Evolutionary conservation across 805 yeast genomes (phyloP).

Genomic region (Candida berthetii): DNA sequence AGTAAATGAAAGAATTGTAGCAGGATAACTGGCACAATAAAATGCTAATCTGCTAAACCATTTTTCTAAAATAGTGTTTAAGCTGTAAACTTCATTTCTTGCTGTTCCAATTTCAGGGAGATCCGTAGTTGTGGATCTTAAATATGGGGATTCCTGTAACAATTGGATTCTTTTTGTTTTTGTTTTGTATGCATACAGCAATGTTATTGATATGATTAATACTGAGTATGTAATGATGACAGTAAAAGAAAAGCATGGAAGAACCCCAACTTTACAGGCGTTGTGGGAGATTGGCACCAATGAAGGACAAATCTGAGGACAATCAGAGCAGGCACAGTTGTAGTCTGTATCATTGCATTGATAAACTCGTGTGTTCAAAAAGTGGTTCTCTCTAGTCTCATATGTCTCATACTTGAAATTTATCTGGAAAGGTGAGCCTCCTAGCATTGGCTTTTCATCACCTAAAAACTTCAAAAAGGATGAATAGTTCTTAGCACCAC

Average conservation of each 20-base stretch:
- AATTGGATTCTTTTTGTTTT: slow-evolving; percentile 24
- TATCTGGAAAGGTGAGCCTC: slow-evolving; percentile 95
- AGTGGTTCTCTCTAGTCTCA: slow-evolving; percentile 9
- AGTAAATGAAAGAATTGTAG: slow-evolving; percentile 38
- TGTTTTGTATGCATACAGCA: slow-evolving; percentile 15
- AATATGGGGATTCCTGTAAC: slow-evolving; percentile 36
- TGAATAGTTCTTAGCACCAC: slow-evolving; percentile 78
- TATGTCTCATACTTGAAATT: slow-evolving; percentile 51
- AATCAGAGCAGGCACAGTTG: slow-evolving; percentile 88
- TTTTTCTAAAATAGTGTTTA: slow-evolving; percentile 42
- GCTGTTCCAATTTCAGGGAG: slow-evolving; percentile 9
- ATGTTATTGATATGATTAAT: slow-evolving; percentile 18
- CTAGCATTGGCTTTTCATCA: slow-evolving; percentile 87
- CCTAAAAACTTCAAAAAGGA: slow-evolving; percentile 85
- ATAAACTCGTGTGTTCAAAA: slow-evolving; percentile 14
- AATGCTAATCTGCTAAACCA: slow-evolving; percentile 46
- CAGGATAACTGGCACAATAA: slow-evolving; percentile 59
- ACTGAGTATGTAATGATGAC: slow-evolving; percentile 45
- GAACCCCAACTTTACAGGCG: slow-evolving; percentile 47
- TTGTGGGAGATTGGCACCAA: slow-evolving; percentile 40
- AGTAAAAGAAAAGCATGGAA: slow-evolving; percentile 72
- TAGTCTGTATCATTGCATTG: slow-evolving; percentile 58
- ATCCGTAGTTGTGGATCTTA: slow-evolving; percentile 16
- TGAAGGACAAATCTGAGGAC: slow-evolving; percentile 72
- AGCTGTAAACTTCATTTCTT: slow-evolving; percentile 31